Evolutionary conservation across 768 basidiomycete species (phyloP).

Genomic region (Chalciporus piperatus): DNA sequence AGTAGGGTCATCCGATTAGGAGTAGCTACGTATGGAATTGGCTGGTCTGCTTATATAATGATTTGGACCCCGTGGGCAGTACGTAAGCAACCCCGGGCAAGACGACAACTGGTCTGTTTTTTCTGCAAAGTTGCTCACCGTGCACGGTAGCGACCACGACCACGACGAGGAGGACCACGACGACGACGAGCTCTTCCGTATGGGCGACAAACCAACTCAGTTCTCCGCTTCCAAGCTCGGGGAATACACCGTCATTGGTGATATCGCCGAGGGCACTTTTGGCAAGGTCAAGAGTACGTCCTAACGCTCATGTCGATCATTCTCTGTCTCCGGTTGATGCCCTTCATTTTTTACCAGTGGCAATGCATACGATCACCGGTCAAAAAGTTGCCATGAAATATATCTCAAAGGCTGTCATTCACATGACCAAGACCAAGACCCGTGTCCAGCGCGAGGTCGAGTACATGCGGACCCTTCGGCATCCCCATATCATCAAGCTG

Average conservation of each 20-base stretch:
- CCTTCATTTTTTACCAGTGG: constrained; percentile 54
- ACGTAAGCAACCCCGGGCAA: constrained; percentile 22
- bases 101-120: constrained; percentile 23
- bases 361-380: constrained; percentile 89
- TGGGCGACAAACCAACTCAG: constrained; percentile 25
- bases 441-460: constrained; percentile 94
- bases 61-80: constrained; percentile 16
- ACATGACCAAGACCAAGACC: constrained; percentile 86
- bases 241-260: constrained; percentile 83
- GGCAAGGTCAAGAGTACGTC: constrained; percentile 97
- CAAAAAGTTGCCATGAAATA: constrained; percentile 98
- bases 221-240: constrained; percentile 76
- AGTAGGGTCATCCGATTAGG: too few relatives aligned
- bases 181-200: constrained; percentile 16
- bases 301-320: constrained; percentile 12
- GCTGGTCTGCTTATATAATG: constrained; percentile 22
- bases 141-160: constrained; percentile 7
- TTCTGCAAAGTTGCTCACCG: constrained; percentile 9
- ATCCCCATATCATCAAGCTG: constrained; percentile 99
- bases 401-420: constrained; percentile 91
- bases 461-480: constrained; percentile 90
- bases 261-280: constrained; percentile 96
- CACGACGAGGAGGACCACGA: constrained; percentile 7
- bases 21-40: too few relatives aligned
- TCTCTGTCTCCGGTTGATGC: constrained; percentile 11